Conservation (phyloP, 1,139 yeast genomes). For the Pichia sp. region DNA sequence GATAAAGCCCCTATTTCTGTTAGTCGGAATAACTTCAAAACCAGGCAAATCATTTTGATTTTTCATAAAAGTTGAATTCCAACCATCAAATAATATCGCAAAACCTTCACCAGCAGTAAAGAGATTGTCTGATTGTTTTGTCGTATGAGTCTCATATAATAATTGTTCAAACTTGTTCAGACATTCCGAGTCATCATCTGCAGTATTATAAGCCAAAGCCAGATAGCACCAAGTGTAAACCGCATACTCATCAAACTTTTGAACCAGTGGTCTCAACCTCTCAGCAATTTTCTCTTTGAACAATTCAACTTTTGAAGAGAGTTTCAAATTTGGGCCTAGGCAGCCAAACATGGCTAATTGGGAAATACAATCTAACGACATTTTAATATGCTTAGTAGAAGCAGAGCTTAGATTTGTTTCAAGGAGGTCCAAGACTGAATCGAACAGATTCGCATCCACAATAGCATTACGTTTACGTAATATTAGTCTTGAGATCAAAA, state of each 20-base stretch:
- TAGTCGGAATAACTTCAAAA: conserved; percentile 3
- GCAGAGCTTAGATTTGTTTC: conserved; percentile 17
- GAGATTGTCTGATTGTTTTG: conserved; percentile 66
- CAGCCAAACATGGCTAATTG: conserved; percentile 59
- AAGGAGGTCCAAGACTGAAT: conserved; percentile 15
- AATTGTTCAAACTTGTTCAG: conserved; percentile 32
- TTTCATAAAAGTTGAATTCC: conserved; percentile 54
- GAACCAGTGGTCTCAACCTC: conserved; percentile 34
- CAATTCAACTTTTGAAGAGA: conserved; percentile 11
- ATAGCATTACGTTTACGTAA: conserved; percentile 29
- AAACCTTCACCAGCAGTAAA: conserved; percentile 85
- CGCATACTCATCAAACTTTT: conserved; percentile 55
- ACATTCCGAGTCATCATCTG: not conserved
- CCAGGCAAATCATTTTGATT: conserved; percentile 23
- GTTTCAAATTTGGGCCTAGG: conserved; percentile 29
- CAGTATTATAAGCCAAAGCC: conserved; percentile 32
- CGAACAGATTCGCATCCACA: conserved; percentile 15
- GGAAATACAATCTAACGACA: conserved; percentile 39
- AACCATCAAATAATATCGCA: conserved; percentile 63
- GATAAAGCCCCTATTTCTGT: conserved; percentile 17
- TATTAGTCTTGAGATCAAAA: conserved; percentile 43
- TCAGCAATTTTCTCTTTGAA: conserved; percentile 27
- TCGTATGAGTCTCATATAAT: conserved; percentile 49
- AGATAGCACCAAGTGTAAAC: conserved; percentile 49
- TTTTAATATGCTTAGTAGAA: conserved; percentile 20